Evolutionary conservation across 108 stramenopile species (phyloP).

Genomic region (Nitzschia inconspicua): DNA sequence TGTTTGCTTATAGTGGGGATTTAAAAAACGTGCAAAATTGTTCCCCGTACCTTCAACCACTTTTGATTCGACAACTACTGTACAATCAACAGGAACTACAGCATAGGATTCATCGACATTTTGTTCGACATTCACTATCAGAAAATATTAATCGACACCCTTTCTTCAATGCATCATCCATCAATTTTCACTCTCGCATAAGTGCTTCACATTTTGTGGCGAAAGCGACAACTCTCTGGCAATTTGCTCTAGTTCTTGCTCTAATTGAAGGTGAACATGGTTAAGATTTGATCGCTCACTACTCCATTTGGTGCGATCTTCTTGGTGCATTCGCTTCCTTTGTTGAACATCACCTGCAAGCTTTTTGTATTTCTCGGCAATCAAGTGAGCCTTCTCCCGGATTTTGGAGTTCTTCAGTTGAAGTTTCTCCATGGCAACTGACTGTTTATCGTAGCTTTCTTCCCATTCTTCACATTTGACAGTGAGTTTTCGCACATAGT

Average conservation of each 20-base stretch:
- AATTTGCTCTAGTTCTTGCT: conserved; percentile 33
- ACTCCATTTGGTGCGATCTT: conserved; percentile 21
- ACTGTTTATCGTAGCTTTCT: conserved; percentile 32
- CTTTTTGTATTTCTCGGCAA: conserved; percentile 22
- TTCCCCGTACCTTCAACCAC: no score
- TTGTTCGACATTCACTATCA: no score
- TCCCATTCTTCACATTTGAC: conserved; percentile 53
- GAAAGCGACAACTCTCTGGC: conserved; percentile 20
- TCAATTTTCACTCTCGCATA: no score
- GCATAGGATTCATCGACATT: no score
- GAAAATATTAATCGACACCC: no score
- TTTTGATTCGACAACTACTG: no score
- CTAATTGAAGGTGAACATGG: conserved; percentile 27
- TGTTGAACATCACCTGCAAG: conserved; percentile 17
- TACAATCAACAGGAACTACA: no score
- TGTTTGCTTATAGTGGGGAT: no score
- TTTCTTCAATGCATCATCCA: not conserved
- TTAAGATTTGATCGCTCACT: conserved; percentile 21
- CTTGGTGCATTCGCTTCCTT: conserved; percentile 18
- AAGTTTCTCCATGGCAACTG: conserved; percentile 26
- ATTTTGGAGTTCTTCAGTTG: conserved; percentile 18
- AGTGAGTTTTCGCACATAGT: conserved; percentile 47
- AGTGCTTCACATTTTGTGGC: conserved; percentile 3
- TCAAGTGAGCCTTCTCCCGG: conserved; percentile 21
- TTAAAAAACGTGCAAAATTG: no score